Evolutionary conservation across 2,329 filamentous ascomycete species (phyloP), one percentile per base, ranked within the genome.

Genomic region (Trichoderma koningiopsis): DNA sequence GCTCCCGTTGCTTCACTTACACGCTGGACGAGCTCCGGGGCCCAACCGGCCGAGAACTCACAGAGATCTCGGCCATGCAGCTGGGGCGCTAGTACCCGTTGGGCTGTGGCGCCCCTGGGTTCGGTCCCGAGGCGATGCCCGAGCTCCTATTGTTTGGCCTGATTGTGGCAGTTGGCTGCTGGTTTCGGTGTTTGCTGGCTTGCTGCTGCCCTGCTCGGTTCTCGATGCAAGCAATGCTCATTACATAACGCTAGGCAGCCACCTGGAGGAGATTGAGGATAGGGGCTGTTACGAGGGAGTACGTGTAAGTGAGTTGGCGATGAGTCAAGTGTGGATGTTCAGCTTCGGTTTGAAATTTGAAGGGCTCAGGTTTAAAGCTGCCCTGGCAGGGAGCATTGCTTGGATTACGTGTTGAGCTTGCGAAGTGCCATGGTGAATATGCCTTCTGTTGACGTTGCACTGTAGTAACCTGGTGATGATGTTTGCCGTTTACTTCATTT

Each of bases 111-210:
- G 63, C 31, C 35, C 14, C 24, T 47, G 53, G 35, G 47, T 29
- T 66, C 63, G 63, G 63, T 47, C 53, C 63, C 63, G 63, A 66
- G 22, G 5, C n/a, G 24, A 58, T 57, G 52, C 52, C 63, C 63
- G 63, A 66, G 53, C 63, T 14, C 22, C 1, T 55, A 55, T 53
- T 29, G 19, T 14, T 19, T 43, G 40, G 16, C 14, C 1, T 16
- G 7, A 19, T 64, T 37, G 49, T n/a, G 22, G 10, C 11, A 14
- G 33, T 35, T 49, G n/a, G 47, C 22, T 24, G 33, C 27, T 11
- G 29, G 1, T 47, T 47, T n/a, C 35, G 22, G 56, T 33, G 19
- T 27, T 2, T 66, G 29, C 24, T 53, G 14, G 5, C 14, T 19
- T 40, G 24, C 16, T 31, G 24, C 3, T 5, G 31, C 47, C 27